Base-by-base conservation (phyloP, 306 rosid genomes). In the Psophocarpus tetragonolobus region DNA sequence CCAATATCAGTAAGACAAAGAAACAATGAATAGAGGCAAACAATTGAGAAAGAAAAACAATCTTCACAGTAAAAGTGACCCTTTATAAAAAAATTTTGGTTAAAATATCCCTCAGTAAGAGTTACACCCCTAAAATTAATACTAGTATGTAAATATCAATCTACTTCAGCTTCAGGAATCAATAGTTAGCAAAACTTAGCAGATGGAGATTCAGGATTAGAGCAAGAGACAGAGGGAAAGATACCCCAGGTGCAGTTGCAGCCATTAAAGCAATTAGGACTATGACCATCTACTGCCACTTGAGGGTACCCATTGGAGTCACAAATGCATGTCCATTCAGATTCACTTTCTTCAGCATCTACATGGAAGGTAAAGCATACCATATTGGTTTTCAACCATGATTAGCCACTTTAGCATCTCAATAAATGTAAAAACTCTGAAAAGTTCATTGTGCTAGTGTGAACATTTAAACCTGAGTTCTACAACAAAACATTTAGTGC, bases 161-260 rank as follows among this genome's bases (percentile, higher is more conserved):
- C 44, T 44, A 72, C 48, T 71, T 48, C 74, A 58, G 61, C 50
- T 66, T 60, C 11, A 48, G 26, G 35, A 72, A 76, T 47, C 41
- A 63, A 63, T 14, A 51, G 21, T 42, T 71, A 47, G 23, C 35
- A 27, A 14, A 60, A 68, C n/a, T 39, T 32, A 67, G n/a, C 27
- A 8, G 12, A 53, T 53, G 41, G 56, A 54, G 78, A 63, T 69
- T 47, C 67, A 27, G 76, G 44, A 74, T 29, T 45, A 21, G 70
- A 38, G 82, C 42, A 65, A 62, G 27, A 68, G 56, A 74, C 21
- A 44, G 76, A 76, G 48, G 71, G 60, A 78, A 81, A 75, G 54
- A 77, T 89, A 96, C 99, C 99, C 80, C 86, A 91, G 50, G 88
- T 84, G 86, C 99, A 96, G 85, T 92, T 92, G 89, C 99, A 96